A percentile compares a stretch with the other conserved stretches of the same genome.
Conservation (phyloP, 371 early-diverging fungal genomes). For the Phascolomyces articulosus region DNA sequence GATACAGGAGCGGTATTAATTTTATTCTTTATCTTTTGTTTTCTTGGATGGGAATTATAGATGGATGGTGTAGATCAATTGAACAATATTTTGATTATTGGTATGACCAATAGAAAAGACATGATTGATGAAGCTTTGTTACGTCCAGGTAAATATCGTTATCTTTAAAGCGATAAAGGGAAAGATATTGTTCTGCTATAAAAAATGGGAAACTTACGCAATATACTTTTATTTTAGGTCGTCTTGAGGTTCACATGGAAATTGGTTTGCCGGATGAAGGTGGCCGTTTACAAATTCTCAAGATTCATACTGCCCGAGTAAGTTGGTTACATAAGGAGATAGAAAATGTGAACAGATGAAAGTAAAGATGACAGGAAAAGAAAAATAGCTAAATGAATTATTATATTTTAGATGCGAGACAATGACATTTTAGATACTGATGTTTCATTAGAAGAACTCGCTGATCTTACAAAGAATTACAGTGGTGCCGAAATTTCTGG, state of each 20-base stretch:
- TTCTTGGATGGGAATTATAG: constrained; percentile 43
- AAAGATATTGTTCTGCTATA: too few relatives aligned
- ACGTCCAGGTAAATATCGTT: constrained; percentile 80
- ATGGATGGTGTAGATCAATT: constrained; percentile 99
- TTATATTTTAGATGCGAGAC: constrained; percentile 71
- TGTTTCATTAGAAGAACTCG: constrained; percentile 91
- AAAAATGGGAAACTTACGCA: too few relatives aligned
- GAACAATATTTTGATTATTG: constrained; percentile 96
- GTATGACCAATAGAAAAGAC: constrained; percentile 99
- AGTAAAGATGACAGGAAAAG: neutral
- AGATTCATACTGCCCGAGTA: constrained; percentile 90
- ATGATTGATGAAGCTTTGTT: constrained; percentile 98
- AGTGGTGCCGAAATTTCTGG: constrained; percentile 99
- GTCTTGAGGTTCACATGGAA: constrained; percentile 98
- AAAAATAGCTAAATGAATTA: too few relatives aligned
- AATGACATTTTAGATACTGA: constrained; percentile 88
- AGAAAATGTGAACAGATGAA: neutral
- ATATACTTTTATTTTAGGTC: constrained; percentile 47
- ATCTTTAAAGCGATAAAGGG: too few relatives aligned
- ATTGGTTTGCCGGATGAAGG: constrained; percentile 93
- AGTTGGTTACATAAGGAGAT: neutral
- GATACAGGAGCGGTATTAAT: neutral
- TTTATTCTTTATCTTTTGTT: neutral
- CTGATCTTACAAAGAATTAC: constrained; percentile 97
- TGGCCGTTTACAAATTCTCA: constrained; percentile 92